Base-by-base conservation (phyloP, 179 eudicot species). In the Vitellaria paradoxa region DNA sequence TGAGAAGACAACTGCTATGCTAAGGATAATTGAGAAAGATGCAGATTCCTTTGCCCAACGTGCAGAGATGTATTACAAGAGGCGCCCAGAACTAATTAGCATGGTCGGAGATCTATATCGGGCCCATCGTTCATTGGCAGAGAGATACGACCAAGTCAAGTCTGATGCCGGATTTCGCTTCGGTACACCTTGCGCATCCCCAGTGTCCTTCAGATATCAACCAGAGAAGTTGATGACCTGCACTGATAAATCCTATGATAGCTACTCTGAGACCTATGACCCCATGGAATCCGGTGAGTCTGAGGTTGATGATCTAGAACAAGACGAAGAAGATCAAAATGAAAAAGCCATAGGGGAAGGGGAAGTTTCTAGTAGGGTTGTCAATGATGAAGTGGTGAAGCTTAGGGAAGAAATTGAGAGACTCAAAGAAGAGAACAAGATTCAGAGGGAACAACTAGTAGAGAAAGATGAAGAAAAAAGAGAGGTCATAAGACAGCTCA, bases 51-150 rank as follows among this genome's bases (percentile, higher is more conserved):
- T 96, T 77, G 90, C 96, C 37, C 81, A 92, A 76, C 96, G 99
- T 2, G 99, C 98, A 53, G 99, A 96, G 81, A 93, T 96, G 98
- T 96, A 93, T 77, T 96, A 96, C 88, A 91, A 80, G 86, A 91
- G 89, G 89, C 85, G 98, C 77, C 99, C 99, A 7, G 93, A 93
- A 83, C 90, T 96, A 13, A 83, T 94, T n/a, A 83, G 78, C 85
- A 79, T 91, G 88, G 94, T 96, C 17, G 97, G 89, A 80, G 94
- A 96, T 17, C 86, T 91, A n/a, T 96, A 96, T 65, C 88, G 97
- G 2, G 68, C 93, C 70, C 94, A 93, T 79, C 94, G 97, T 6
- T 92, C 93, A 61, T 80, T 96, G 63, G 99, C 98, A 24, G 97
- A 92, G 84, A 84, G 87, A 73, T 91, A 83, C 65, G 99, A 94